Conservation (phyloP, 2,329 filamentous ascomycete genomes). For the Aspergillus cejpii region DNA sequence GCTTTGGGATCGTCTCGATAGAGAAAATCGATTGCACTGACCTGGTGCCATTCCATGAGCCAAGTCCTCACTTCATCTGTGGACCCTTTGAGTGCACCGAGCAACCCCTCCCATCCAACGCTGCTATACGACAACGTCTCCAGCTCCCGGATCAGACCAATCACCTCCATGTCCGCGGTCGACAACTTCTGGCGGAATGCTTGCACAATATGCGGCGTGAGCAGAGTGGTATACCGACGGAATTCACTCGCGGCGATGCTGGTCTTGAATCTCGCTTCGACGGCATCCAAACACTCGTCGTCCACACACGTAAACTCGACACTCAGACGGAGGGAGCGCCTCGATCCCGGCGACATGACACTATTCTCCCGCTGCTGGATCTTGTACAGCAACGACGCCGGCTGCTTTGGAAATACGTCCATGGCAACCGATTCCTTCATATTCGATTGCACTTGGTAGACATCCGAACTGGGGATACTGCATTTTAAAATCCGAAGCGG, state of each 20-base stretch:
- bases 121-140: slow-evolving; percentile 47
- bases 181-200: slow-evolving; percentile 43
- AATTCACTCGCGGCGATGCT: slow-evolving; percentile 46
- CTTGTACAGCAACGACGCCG: slow-evolving; percentile 73
- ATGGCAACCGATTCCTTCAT: slow-evolving; percentile 43
- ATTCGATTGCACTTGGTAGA: slow-evolving; percentile 51
- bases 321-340: slow-evolving; percentile 50
- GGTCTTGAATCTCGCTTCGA: slow-evolving; percentile 43
- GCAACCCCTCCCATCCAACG: slow-evolving; percentile 49
- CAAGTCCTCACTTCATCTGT: slow-evolving; percentile 44
- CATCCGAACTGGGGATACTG: slow-evolving; percentile 61
- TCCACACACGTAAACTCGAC: slow-evolving; percentile 71
- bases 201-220: slow-evolving; percentile 47
- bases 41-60: slow-evolving; percentile 54
- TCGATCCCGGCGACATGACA: slow-evolving; percentile 18
- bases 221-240: slow-evolving; percentile 43
- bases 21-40: slow-evolving; percentile 24
- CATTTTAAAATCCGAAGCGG: slow-evolving; percentile 69
- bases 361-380: slow-evolving; percentile 44
- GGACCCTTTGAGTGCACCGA: slow-evolving; percentile 46
- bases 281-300: slow-evolving; percentile 57
- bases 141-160: slow-evolving; percentile 49
- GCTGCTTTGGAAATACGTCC: slow-evolving; percentile 71
- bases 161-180: slow-evolving; percentile 47
- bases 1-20: slow-evolving; percentile 6